These are phyloP conservation scores for Cryptosporidium meleagridis DNA, from an alignment of 169 alveolate genomes.

Conservation along the genomic window DNA sequence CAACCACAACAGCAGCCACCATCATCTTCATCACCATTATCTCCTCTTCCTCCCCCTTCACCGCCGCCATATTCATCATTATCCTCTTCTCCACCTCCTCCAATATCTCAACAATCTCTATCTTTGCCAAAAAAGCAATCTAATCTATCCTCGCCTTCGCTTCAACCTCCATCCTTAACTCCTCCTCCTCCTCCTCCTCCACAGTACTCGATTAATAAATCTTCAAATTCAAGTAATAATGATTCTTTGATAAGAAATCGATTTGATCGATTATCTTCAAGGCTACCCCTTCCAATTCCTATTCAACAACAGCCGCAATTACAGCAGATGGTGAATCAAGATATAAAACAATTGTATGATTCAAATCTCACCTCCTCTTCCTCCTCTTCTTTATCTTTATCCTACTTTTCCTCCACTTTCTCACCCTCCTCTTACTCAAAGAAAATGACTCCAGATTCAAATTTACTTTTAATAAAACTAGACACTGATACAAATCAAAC, in stretches of 20 bases:
- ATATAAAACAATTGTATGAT: background rate
- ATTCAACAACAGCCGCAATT: background rate
- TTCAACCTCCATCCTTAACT: background rate
- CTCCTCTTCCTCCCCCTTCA: background rate
- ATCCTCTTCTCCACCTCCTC: too few relatives aligned
- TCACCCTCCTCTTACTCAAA: background rate
- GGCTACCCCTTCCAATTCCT: background rate
- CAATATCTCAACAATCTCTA: too few relatives aligned
- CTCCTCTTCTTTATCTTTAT: background rate
- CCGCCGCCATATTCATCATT: background rate
- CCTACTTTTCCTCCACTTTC: background rate
- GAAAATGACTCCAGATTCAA: background rate
- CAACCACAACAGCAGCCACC: background rate
- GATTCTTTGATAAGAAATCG: background rate
- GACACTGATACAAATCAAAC: background rate
- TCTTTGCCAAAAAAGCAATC: too few relatives aligned
- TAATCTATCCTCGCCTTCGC: too few relatives aligned
- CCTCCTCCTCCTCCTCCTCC: background rate
- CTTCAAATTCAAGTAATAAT: background rate
- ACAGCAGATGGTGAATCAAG: background rate
- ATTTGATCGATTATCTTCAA: background rate
- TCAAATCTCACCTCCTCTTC: background rate
- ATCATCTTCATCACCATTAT: background rate
- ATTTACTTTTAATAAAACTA: background rate
- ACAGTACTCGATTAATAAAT: background rate